Evolutionary conservation across 257 asterid species (phyloP).

Genomic region (Ilex aquifolium): DNA sequence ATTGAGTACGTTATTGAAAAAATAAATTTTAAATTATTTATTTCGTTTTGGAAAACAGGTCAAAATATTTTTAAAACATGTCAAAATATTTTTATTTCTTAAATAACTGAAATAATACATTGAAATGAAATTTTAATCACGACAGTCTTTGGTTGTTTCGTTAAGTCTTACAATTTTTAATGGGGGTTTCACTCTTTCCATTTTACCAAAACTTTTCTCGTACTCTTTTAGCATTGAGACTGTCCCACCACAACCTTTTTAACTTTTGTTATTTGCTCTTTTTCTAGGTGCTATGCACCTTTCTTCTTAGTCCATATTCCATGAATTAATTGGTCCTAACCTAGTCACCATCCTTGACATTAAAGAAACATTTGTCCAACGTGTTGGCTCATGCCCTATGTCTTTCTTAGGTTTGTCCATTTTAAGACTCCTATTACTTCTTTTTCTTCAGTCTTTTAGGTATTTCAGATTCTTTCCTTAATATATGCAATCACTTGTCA

Average conservation of each 20-base stretch:
- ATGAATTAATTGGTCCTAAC: neutral
- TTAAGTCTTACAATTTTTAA: no score
- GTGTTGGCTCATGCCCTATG: slow-evolving; percentile 23
- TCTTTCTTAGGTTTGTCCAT: slow-evolving; percentile 20
- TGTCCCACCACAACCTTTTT: slow-evolving; percentile 16
- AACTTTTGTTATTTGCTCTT: slow-evolving; percentile 1
- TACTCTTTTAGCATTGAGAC: neutral
- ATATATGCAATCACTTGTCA: no score
- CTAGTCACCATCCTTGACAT: slow-evolving; percentile 21
- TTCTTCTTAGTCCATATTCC: slow-evolving; percentile 11
- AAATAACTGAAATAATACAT: no score
- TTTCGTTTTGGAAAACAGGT: no score
- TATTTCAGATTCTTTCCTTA: slow-evolving; percentile 6
- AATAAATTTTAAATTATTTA: no score
- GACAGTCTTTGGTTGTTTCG: no score
- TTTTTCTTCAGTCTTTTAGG: slow-evolving; percentile 4
- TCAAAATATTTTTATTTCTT: no score
- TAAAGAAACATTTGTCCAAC: slow-evolving; percentile 26
- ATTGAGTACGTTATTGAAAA: no score
- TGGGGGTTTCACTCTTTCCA: no score
- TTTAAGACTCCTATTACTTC: slow-evolving; percentile 3
- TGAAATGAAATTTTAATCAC: no score
- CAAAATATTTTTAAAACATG: no score
- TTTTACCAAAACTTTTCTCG: no score
- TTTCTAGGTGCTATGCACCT: slow-evolving; percentile 3